A percentile compares a stretch with the other conserved stretches of the same genome.
phyloP scores from a whole-genome alignment of 2,329 filamentous ascomycete genomes.

The Atkinsonella texensis region DNA sequence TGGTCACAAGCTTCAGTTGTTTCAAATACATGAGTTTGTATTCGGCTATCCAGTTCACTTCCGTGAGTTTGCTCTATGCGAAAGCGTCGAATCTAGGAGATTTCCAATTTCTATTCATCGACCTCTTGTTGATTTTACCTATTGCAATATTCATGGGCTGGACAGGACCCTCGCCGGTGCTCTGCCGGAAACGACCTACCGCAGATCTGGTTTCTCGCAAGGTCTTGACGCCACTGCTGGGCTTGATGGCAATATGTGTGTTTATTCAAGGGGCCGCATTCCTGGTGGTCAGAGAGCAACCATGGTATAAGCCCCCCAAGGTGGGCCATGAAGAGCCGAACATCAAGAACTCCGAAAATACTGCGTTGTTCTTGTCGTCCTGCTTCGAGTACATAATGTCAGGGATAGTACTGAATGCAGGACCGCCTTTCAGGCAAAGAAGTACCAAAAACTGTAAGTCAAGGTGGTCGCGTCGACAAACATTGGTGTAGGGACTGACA shows the following conservation, averaged over 20 bases:
- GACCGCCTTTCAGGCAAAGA: slow-evolving; percentile 73
- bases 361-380: slow-evolving; percentile 74
- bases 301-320: slow-evolving; percentile 77
- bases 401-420: slow-evolving; percentile 82
- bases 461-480: not conserved
- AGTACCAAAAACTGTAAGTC: slow-evolving; percentile 66
- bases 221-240: slow-evolving; percentile 76
- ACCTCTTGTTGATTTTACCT: slow-evolving; percentile 80
- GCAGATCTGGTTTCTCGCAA: slow-evolving; percentile 88
- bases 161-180: slow-evolving; percentile 68
- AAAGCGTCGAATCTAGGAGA: slow-evolving; percentile 90
- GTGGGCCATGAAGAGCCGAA: slow-evolving; percentile 70
- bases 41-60: slow-evolving; percentile 97
- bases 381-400: slow-evolving; percentile 94
- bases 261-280: slow-evolving; percentile 65
- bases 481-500: not conserved
- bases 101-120: slow-evolving; percentile 96
- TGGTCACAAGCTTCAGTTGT: slow-evolving; percentile 98
- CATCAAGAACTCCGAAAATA: slow-evolving; percentile 87
- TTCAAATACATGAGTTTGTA: slow-evolving; percentile 99
- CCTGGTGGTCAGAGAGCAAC: slow-evolving; percentile 60
- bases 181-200: slow-evolving; percentile 78
- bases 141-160: slow-evolving; percentile 99
- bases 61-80: slow-evolving; percentile 91
- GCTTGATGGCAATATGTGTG: slow-evolving; percentile 76